Evolutionary conservation across 345 rosid genomes (phyloP).

Genomic region (Lepidium africanum): DNA sequence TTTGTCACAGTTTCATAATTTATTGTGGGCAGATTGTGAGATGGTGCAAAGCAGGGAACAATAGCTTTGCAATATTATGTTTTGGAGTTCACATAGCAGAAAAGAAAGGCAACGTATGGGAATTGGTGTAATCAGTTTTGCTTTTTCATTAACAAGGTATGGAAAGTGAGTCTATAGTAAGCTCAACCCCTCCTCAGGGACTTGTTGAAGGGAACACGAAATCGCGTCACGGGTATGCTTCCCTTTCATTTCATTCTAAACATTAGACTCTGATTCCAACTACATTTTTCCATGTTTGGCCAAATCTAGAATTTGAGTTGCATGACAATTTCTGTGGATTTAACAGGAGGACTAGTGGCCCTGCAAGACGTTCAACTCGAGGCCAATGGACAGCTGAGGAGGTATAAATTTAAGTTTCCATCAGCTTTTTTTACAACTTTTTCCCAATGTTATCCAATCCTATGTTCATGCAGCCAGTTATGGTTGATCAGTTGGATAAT

Average conservation of each 20-base stretch:
- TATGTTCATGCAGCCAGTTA: background rate
- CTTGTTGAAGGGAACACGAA: slow-evolving; percentile 37
- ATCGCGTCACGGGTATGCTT: slow-evolving; percentile 71
- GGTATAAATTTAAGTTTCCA: slow-evolving; percentile 36
- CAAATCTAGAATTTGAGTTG: background rate
- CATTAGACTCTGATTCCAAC: background rate
- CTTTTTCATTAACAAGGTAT: slow-evolving; percentile 40
- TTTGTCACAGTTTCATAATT: background rate
- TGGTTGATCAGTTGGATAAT: background rate
- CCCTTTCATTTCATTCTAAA: background rate
- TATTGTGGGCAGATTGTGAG: slow-evolving; percentile 17
- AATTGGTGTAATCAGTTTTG: slow-evolving; percentile 42
- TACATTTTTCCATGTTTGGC: background rate
- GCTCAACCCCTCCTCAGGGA: slow-evolving; percentile 57
- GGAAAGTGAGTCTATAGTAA: slow-evolving; percentile 54
- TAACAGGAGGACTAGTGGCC: slow-evolving; percentile 91
- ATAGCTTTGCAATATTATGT: slow-evolving; percentile 34
- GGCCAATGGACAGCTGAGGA: slow-evolving; percentile 99
- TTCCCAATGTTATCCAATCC: background rate
- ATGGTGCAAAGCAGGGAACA: slow-evolving; percentile 19
- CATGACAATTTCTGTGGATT: background rate
- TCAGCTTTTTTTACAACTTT: background rate
- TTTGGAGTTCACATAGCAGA: slow-evolving; percentile 42
- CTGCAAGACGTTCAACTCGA: slow-evolving; percentile 92
- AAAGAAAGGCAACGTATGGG: slow-evolving; percentile 44